Base-by-base conservation (phyloP, 345 rosid species). In the Aquilaria yunnanensis region DNA sequence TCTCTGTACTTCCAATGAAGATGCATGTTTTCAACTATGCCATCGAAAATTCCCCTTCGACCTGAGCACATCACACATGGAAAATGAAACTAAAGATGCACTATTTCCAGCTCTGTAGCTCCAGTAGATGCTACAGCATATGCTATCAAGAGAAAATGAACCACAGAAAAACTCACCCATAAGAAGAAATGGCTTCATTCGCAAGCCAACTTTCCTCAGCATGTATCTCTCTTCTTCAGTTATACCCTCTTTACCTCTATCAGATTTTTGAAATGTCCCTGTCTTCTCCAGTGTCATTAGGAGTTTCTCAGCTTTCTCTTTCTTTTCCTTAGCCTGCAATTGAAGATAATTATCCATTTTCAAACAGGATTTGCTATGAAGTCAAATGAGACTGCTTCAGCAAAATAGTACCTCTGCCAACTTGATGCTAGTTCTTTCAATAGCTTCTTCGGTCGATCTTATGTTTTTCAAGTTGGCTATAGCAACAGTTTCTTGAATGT, bases 1-100 rank as follows among this genome's bases (percentile, higher is more conserved):
- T 93, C 98, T 81, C 98, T 79, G 71, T 93, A 86, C 77, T 93
- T 93, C 98, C 98, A 90, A 69, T 93, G 98, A 67, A 93, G 97
- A 79, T 93, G 98, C 97, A 93, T 88, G 73, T 93, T 93, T 79
- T 93, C 97, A 63, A 93, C 69, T 58, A 96, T 90, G 74, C 97
- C 97, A 59, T 75, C 92, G 81, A 87, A 93, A 56, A 88, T 86
- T 2, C 97, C 94, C 66, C 94, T 74, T 75, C 92, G 83, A 78
- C 98, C 98, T 92, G 77, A 67, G 57, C 67, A 79, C 54, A 50
- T 37, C 57, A 59, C 47, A 52, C 59, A 12, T 31, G 30, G 57
- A 10, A 29, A 57, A 61, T 11, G 64, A 64, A 45, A 54, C 23
- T 9, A 48, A 32, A 57, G 48, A 55, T 57, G 59, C 51, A 64